Conservation (phyloP, 2,329 filamentous ascomycete species). For the Alternaria hordeiaustralica region DNA sequence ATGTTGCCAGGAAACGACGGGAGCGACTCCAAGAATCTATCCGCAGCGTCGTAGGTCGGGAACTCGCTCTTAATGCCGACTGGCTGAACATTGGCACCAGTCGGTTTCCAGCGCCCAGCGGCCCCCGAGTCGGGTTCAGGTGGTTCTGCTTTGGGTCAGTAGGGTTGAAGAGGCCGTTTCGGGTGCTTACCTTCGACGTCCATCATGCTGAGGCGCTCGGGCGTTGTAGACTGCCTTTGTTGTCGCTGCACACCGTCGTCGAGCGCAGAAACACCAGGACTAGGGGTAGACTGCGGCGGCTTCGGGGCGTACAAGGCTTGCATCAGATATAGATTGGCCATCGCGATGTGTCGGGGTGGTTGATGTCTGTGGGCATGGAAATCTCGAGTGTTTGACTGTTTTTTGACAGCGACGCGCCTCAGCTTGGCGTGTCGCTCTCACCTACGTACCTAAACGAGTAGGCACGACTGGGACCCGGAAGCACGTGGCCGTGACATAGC, state of each 20-base stretch:
- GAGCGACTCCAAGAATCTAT: background rate
- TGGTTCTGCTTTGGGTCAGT: background rate
- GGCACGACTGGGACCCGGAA: background rate
- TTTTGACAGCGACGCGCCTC: background rate
- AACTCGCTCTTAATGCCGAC: background rate
- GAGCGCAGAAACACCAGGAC: background rate
- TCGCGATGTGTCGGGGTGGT: background rate
- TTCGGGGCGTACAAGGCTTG: background rate
- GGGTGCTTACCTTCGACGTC: background rate
- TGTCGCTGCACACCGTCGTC: background rate
- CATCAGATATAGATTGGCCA: background rate
- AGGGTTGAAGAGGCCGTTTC: accelerated
- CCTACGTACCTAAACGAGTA: background rate
- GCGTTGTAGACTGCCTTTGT: background rate
- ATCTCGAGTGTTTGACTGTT: background rate
- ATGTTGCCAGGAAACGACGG: background rate
- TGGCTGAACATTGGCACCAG: background rate
- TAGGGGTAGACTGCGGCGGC: accelerated
- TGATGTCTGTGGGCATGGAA: background rate
- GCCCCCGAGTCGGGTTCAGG: background rate
- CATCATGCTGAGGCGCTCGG: background rate
- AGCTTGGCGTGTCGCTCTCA: background rate
- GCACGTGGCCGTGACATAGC: background rate
- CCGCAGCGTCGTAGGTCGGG: background rate
- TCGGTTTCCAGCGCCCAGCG: background rate